Evolutionary conservation across 805 yeast species (phyloP).

Genomic region (Candida adriatica): DNA sequence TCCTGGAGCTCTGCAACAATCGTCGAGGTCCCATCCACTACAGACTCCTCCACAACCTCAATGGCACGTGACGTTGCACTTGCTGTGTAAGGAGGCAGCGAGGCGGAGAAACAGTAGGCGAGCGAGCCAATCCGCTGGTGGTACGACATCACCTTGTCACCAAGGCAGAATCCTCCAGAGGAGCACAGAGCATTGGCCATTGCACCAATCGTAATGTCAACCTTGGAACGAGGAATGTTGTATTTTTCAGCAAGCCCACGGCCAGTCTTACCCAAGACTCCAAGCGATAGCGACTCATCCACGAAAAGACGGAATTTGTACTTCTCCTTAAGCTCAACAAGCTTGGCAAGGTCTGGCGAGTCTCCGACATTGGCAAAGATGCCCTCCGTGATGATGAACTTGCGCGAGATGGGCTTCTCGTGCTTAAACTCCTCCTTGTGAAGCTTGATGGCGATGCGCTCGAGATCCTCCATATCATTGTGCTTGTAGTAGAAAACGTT

Average conservation of each 20-base stretch:
- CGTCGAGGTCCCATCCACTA: conserved; percentile 34
- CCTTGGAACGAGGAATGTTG: conserved; percentile 50
- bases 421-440: conserved; percentile 17
- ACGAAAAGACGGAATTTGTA: conserved; percentile 81
- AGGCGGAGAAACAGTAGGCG: conserved; percentile 91
- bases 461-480: conserved; percentile 81
- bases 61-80: conserved; percentile 52
- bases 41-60: conserved; percentile 36
- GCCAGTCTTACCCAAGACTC: conserved; percentile 80
- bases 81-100: conserved; percentile 89
- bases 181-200: conserved; percentile 76
- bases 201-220: conserved; percentile 85
- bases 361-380: conserved; percentile 79
- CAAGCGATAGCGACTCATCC: conserved; percentile 84
- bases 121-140: conserved; percentile 88
- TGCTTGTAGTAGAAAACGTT: conserved; percentile 70
- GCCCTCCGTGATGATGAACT: conserved; percentile 90
- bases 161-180: conserved; percentile 93
- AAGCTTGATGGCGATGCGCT: conserved; percentile 52
- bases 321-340: conserved; percentile 69
- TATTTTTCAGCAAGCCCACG: conserved; percentile 78
- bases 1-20: conserved; percentile 29
- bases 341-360: conserved; percentile 57
- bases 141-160: conserved; percentile 72
- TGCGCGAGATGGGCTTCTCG: conserved; percentile 75